These are phyloP conservation scores for Trichoderma koningii DNA, from an alignment of 2,329 filamentous ascomycete genomes.

Conservation along the genomic window DNA sequence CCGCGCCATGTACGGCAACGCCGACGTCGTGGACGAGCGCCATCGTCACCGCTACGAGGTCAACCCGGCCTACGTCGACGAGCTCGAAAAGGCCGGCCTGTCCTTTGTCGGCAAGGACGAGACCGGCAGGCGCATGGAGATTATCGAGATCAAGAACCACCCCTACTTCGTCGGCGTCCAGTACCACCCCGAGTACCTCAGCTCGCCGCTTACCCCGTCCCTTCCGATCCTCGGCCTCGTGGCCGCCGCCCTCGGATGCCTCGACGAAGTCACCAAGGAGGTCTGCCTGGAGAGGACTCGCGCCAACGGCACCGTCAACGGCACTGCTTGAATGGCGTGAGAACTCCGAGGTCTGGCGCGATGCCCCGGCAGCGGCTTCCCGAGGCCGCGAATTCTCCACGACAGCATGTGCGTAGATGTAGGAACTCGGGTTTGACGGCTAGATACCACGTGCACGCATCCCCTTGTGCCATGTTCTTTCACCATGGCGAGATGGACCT, in stretches of 20 bases:
- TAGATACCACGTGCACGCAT: too few species aligned
- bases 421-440: neutral
- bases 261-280: conserved; percentile 47
- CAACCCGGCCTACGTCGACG: conserved; percentile 74
- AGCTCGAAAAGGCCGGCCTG: conserved; percentile 68
- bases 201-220: conserved; percentile 40
- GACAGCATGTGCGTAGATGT: conserved; percentile 9
- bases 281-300: neutral
- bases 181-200: conserved; percentile 85
- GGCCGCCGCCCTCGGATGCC: conserved; percentile 70
- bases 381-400: neutral
- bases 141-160: conserved; percentile 79
- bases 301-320: conserved; percentile 3
- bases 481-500: too few species aligned
- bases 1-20: conserved; percentile 69
- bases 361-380: neutral
- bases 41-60: conserved; percentile 92
- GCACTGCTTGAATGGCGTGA: conserved; percentile 10
- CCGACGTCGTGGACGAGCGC: conserved; percentile 64
- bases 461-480: too few species aligned
- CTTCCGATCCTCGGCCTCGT: conserved; percentile 74
- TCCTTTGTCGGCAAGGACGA: conserved; percentile 79
- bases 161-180: conserved; percentile 78
- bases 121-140: conserved; percentile 76
- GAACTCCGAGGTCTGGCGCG: neutral